Conservation (phyloP, 2,329 filamentous ascomycete genomes). For the Pseudogymnoascus sp. region DNA sequence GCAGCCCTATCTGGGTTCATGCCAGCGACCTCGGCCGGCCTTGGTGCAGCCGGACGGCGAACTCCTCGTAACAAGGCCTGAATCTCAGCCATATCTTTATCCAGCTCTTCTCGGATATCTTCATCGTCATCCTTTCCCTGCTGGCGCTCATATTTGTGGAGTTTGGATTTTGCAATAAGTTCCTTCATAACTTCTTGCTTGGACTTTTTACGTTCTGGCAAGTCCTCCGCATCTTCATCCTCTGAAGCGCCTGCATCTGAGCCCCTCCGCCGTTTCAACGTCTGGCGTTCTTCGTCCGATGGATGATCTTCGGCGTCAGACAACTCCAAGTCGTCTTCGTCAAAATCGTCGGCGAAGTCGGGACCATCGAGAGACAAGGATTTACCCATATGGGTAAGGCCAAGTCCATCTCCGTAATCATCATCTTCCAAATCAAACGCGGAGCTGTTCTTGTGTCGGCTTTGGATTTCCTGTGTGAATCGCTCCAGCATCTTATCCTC, state of each 20-base stretch:
- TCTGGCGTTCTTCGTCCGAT: constrained; percentile 45
- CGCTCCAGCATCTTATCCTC: constrained; percentile 88
- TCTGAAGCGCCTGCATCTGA: constrained; percentile 39
- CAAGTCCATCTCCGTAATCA: constrained; percentile 54
- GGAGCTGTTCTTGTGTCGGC: constrained; percentile 64
- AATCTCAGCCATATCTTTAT: constrained; percentile 73
- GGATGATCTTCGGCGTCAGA: constrained; percentile 49
- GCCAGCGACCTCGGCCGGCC: constrained; percentile 29
- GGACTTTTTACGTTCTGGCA: constrained; percentile 80
- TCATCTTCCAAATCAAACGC: constrained; percentile 89
- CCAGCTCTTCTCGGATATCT: constrained; percentile 72
- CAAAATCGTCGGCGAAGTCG: constrained; percentile 61
- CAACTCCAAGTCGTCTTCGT: constrained; percentile 61
- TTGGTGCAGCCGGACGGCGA: constrained; percentile 37
- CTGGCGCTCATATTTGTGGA: constrained; percentile 90
- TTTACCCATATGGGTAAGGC: constrained; percentile 77
- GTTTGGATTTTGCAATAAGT: constrained; percentile 92
- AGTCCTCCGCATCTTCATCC: constrained; percentile 41
- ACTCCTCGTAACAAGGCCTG: constrained; percentile 59
- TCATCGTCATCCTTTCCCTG: constrained; percentile 88
- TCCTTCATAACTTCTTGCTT: constrained; percentile 98
- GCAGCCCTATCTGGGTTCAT: constrained; percentile 58
- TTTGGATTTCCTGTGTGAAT: constrained; percentile 81
- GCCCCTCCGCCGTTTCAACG: constrained; percentile 49
- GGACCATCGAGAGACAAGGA: constrained; percentile 56